Percentiles rank a stretch among this genome's conserved stretches.
phyloP scores from a whole-genome alignment of 768 basidiomycete species.

The Agrocybe praecox region DNA sequence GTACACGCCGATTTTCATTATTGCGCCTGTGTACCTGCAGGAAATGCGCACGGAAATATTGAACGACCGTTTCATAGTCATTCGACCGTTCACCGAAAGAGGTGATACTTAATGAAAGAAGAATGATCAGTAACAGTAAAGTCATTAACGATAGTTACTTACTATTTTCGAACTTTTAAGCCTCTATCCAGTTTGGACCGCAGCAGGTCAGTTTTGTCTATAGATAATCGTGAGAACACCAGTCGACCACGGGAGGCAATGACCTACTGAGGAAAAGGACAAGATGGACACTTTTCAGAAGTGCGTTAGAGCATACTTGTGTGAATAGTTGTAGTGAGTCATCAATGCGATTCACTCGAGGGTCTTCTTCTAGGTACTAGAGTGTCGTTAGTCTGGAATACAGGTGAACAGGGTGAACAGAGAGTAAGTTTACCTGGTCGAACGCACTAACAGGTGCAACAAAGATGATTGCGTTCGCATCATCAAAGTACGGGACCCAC shows the following conservation, averaged over 20 bases:
- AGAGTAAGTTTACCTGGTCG: constrained; percentile 69
- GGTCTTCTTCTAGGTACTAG: constrained; percentile 87
- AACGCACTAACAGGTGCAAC: constrained; percentile 80
- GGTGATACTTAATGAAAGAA: constrained; percentile 56
- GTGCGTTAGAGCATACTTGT: constrained; percentile 78
- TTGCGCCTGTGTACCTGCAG: constrained; percentile 79
- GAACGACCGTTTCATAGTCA: constrained; percentile 78
- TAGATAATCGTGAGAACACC: constrained; percentile 8
- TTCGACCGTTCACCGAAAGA: constrained; percentile 83
- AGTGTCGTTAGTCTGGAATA: no score
- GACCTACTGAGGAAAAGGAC: constrained; percentile 61
- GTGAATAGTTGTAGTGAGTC: constrained; percentile 90
- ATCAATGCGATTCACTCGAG: constrained; percentile 81
- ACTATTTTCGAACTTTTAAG: constrained; percentile 80
- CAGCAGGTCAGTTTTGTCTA: constrained; percentile 81
- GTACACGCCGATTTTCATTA: constrained; percentile 77
- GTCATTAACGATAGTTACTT: constrained; percentile 25
- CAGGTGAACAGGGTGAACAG: no score
- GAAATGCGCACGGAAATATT: constrained; percentile 89
- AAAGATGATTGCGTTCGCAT: constrained; percentile 81
- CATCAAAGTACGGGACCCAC: constrained; percentile 80
- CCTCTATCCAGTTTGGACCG: constrained; percentile 72
- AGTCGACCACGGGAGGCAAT: neutral
- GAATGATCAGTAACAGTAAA: constrained; percentile 1
- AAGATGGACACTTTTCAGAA: constrained; percentile 70